Evolutionary conservation across 768 basidiomycete genomes (phyloP).

Genomic region (Trametes gibbosa): DNA sequence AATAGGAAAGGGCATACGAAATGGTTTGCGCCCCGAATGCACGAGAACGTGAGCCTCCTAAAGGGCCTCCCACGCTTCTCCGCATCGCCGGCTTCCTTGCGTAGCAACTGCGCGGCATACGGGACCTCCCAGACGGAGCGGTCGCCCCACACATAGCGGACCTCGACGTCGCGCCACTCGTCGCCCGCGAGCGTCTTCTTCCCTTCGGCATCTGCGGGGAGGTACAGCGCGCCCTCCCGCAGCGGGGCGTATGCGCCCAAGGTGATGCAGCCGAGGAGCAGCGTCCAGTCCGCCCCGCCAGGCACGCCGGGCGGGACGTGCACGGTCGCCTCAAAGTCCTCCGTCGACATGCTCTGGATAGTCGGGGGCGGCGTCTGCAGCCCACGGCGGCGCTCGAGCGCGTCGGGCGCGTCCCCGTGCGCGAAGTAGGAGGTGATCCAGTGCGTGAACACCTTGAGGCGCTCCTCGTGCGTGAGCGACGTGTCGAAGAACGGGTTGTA

Average conservation of each 20-base stretch:
- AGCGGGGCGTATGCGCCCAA: neutral
- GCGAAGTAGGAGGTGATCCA: slow-evolving; percentile 7
- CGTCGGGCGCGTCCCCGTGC: neutral
- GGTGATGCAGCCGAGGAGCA: neutral
- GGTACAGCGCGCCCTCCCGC: neutral
- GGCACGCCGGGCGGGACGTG: neutral
- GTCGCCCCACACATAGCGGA: slow-evolving; percentile 5
- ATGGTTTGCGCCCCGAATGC: slow-evolving; percentile 3
- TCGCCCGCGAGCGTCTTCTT: neutral
- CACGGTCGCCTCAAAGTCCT: neutral
- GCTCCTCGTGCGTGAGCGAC: slow-evolving; percentile 1
- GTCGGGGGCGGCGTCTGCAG: neutral
- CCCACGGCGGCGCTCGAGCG: neutral
- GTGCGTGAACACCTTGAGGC: neutral
- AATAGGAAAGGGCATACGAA: neutral
- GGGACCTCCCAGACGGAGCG: slow-evolving; percentile 6
- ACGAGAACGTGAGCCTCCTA: neutral
- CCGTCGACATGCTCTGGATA: neutral
- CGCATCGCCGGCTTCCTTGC: neutral
- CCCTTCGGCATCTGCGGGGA: neutral
- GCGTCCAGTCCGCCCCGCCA: slow-evolving; percentile 2
- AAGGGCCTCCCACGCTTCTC: neutral
- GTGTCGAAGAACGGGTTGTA: slow-evolving; percentile 4
- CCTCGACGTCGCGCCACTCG: slow-evolving; percentile 5
- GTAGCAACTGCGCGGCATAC: neutral